These are phyloP conservation scores for Myxozyma sirexii DNA, from an alignment of 805 yeast genomes.

Conservation along the genomic window DNA sequence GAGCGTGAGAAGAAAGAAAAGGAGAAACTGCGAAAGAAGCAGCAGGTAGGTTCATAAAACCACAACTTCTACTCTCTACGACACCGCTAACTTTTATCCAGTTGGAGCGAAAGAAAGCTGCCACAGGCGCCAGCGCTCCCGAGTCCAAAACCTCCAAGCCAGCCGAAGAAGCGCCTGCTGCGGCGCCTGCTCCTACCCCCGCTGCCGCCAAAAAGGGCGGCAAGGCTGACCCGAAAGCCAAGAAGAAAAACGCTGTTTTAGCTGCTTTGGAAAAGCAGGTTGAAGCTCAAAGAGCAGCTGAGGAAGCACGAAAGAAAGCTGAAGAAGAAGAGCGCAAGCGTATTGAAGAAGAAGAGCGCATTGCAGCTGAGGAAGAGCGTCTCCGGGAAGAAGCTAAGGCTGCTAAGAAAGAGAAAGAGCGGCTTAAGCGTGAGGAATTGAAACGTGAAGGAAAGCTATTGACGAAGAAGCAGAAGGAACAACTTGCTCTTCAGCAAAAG, in stretches of 20 bases:
- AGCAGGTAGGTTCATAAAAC: constrained; percentile 49
- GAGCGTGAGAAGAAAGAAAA: constrained; percentile 80
- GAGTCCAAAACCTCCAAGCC: constrained; percentile 44
- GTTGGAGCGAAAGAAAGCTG: constrained; percentile 60
- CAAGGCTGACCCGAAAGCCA: constrained; percentile 54
- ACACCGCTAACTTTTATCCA: too few relatives aligned
- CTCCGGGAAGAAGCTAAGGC: constrained; percentile 44
- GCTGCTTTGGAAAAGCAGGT: constrained; percentile 89
- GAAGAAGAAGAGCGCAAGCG: constrained; percentile 66
- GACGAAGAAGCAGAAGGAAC: constrained; percentile 94
- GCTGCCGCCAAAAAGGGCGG: constrained; percentile 37
- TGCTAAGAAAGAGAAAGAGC: constrained; percentile 85
- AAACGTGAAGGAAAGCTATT: constrained; percentile 94
- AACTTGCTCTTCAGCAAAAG: constrained; percentile 79
- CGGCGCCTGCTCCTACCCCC: constrained; percentile 37
- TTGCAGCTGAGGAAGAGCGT: constrained; percentile 46
- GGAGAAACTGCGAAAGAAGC: constrained; percentile 83
- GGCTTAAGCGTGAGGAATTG: constrained; percentile 82
- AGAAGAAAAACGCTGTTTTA: constrained; percentile 86
- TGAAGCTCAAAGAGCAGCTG: constrained; percentile 83
- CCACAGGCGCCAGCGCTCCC: constrained; percentile 51
- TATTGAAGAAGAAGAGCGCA: constrained; percentile 55
- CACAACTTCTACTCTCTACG: too few relatives aligned
- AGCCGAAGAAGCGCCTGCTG: constrained; percentile 43
- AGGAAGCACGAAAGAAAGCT: constrained; percentile 74